Percentiles rank a stretch among this genome's conserved stretches.
phyloP scores from a whole-genome alignment of 2,329 filamentous ascomycete species.

The Ambrosiella cleistominuta region DNA sequence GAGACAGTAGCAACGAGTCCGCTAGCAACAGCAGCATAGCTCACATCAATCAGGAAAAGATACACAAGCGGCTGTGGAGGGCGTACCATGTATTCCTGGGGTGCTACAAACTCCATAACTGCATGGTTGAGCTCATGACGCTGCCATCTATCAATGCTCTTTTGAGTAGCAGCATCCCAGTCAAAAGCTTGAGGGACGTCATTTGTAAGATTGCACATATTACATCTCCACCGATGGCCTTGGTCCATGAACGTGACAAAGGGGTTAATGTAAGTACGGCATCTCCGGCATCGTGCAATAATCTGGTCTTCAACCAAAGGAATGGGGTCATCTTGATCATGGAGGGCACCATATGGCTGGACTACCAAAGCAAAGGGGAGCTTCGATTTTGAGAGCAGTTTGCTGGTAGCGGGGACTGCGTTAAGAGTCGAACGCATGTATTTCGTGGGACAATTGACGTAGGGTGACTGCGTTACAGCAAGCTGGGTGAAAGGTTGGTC shows the following conservation, averaged over 20 bases:
- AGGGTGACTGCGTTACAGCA: slow-evolving; percentile 76
- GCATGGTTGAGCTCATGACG: slow-evolving; percentile 83
- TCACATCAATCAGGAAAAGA: slow-evolving; percentile 88
- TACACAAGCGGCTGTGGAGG: slow-evolving; percentile 92
- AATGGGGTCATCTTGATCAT: slow-evolving; percentile 80
- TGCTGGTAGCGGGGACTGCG: slow-evolving; percentile 79
- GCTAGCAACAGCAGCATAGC: slow-evolving; percentile 73
- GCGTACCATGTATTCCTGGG: slow-evolving; percentile 98
- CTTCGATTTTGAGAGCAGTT: slow-evolving; percentile 88
- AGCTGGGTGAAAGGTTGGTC: slow-evolving; percentile 32
- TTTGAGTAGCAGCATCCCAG: slow-evolving; percentile 86
- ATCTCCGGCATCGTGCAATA: slow-evolving; percentile 89
- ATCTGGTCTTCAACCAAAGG: slow-evolving; percentile 92
- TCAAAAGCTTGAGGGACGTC: slow-evolving; percentile 98
- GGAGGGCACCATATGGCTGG: slow-evolving; percentile 82
- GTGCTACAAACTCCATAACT: slow-evolving; percentile 95
- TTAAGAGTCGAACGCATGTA: slow-evolving; percentile 93
- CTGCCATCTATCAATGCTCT: slow-evolving; percentile 82
- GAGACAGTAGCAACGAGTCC: slow-evolving; percentile 84
- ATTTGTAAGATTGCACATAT: slow-evolving; percentile 98
- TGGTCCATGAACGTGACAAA: slow-evolving; percentile 94
- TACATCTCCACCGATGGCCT: slow-evolving; percentile 95
- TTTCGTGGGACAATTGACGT: slow-evolving; percentile 81
- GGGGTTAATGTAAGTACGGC: slow-evolving; percentile 93
- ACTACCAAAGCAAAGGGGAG: slow-evolving; percentile 91